phyloP scores from a whole-genome alignment of 1,284 basidiomycete genomes.

The Hemileia vastatrix region DNA sequence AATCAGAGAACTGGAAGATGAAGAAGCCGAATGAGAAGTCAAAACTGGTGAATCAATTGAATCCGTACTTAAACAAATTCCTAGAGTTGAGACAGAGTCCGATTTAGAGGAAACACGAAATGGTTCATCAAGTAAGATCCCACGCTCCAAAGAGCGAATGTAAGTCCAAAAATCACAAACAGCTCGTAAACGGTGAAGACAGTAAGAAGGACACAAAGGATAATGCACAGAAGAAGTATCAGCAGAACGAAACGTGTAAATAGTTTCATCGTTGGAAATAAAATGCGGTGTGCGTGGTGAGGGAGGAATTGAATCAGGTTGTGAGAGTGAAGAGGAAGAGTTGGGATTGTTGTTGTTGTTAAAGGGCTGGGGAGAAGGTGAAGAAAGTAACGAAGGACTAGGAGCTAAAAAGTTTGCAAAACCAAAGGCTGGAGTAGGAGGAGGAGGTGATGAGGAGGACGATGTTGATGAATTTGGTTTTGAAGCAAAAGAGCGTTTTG shows the following conservation, averaged over 20 bases:
- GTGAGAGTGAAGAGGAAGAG: conserved; percentile 24
- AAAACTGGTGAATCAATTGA: no score
- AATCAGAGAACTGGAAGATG: no score
- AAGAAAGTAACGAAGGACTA: conserved; percentile 35
- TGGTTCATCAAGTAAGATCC: conserved; percentile 69
- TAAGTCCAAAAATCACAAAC: conserved; percentile 87
- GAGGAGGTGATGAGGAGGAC: conserved; percentile 12
- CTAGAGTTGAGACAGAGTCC: no score
- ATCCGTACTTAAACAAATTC: no score
- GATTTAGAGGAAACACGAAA: no score
- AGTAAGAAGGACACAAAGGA: conserved; percentile 52
- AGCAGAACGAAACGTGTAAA: conserved; percentile 34
- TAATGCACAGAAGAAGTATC: conserved; percentile 32
- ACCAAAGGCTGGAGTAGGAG: conserved; percentile 8
- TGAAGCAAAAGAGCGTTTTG: conserved; percentile 16
- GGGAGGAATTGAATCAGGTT: conserved; percentile 62
- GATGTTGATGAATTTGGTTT: not conserved
- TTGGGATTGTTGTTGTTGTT: no score
- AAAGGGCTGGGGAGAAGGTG: conserved; percentile 47
- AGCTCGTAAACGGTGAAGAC: conserved; percentile 63
- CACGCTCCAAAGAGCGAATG: conserved; percentile 69
- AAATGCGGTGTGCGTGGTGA: conserved; percentile 49
- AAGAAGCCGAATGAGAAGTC: no score
- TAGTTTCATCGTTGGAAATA: conserved; percentile 25
- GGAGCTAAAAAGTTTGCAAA: conserved; percentile 22